These are phyloP conservation scores for Colletotrichum costaricense DNA, from an alignment of 2,329 filamentous ascomycete genomes.

Conservation along the genomic window DNA sequence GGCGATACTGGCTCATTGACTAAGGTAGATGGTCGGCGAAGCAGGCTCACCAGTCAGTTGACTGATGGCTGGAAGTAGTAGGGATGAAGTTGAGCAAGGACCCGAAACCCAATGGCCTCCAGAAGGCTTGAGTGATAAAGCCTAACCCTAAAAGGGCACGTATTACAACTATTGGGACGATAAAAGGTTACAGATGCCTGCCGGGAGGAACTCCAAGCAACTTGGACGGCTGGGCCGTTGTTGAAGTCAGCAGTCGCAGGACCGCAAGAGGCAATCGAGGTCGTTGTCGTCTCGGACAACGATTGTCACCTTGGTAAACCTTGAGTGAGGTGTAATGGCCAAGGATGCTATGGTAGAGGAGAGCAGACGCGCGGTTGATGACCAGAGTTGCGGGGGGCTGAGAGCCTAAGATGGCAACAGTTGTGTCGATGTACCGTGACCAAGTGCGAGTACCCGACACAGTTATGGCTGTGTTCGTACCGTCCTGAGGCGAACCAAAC, in stretches of 20 bases:
- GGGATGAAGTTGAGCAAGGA: conserved; percentile 15
- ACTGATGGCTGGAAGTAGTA: conserved; percentile 2
- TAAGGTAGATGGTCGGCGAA: not conserved
- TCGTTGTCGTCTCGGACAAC: not conserved
- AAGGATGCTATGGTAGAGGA: not conserved
- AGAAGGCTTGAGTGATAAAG: conserved; percentile 10
- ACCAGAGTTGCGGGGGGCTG: not conserved
- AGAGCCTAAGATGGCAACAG: not conserved
- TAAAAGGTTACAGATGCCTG: conserved; percentile 20
- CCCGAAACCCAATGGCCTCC: not conserved
- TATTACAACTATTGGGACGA: conserved; percentile 16
- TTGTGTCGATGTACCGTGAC: not conserved
- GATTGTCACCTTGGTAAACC: not conserved
- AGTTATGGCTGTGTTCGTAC: not conserved
- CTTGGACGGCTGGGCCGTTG: conserved; percentile 9
- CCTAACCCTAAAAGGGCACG: not conserved
- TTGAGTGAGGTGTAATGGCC: not conserved
- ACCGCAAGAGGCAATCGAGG: not conserved
- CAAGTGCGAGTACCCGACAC: not conserved
- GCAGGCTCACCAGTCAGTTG: not conserved
- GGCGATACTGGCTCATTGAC: not conserved
- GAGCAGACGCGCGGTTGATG: conserved; percentile 1
- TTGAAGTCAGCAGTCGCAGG: conserved; percentile 1
- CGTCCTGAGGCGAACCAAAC: conserved; percentile 5
- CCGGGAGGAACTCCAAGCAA: conserved; percentile 12